Evolutionary conservation across 495 filamentous ascomycete species (phyloP), one percentile per base, ranked within the genome.

Genomic region (Cercophora newfieldiana): DNA sequence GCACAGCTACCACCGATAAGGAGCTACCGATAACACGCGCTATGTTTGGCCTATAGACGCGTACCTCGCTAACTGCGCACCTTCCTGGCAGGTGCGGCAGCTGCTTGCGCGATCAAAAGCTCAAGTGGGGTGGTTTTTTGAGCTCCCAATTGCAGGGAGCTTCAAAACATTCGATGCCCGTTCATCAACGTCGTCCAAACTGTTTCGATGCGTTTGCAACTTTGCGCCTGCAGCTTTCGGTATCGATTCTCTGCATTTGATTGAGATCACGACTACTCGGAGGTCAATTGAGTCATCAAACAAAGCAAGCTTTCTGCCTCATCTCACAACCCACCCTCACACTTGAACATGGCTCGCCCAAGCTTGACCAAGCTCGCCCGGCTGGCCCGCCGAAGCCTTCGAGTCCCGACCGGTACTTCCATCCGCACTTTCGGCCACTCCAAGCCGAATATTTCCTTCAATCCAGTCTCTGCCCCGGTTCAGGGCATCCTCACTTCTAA

Each of bases 321-420:
- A 28, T 44, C 29, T 8, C 37, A 44, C 61, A 57, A 55, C 25
- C 44, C 29, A 55, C 1, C 22, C 51, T 28, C 22, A 24, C 19
- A 55, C 22, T 5, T 49, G 19, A 55, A 3, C 55, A 80, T 78
- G 77, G 61, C 66, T 12, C 77, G 76, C 50, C 25, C 70, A 3
- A 62, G 24, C 21, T 28, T 75, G 30, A 21, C 67, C 59, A 73
- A 69, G 33, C 58, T 78, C 29, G 69, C 69, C 51, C 69, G 71
- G 44, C 63, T 61, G 29, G 66, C 69, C 56, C 29, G 50, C 58
- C 65, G 65, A 12, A 61, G 71, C 31, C 51, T 74, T 57, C 68
- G 66, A 18, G 59, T 28, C 7, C 10, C 67, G 10, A 53, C 47
- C 18, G 25, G 53, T 47, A 25, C 37, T 37, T 2, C 63, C 59